phyloP scores from a whole-genome alignment of 2,329 filamentous ascomycete species.

The Ophiostoma ulmi region DNA sequence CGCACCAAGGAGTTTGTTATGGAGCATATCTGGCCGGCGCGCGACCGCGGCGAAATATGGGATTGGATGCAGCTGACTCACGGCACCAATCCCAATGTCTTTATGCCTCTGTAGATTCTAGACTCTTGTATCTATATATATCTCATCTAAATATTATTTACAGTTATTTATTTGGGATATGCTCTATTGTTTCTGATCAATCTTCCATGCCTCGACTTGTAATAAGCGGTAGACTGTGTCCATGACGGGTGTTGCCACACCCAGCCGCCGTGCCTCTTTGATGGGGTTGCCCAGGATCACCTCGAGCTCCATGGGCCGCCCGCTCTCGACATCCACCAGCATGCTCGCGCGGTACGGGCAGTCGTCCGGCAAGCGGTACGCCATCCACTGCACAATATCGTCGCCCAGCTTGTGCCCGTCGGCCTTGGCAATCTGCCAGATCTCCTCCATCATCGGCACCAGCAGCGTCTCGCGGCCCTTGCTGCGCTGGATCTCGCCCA shows the following conservation, averaged over 20 bases:
- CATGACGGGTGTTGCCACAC: constrained; percentile 60
- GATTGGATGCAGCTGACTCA: constrained; percentile 27
- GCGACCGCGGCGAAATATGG: constrained; percentile 25
- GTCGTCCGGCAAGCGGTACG: constrained; percentile 32
- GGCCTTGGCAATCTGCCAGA: constrained; percentile 34
- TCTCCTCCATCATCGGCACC: constrained; percentile 35
- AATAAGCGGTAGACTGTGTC: constrained; percentile 63
- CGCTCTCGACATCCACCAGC: constrained; percentile 64
- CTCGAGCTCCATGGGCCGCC: constrained; percentile 63
- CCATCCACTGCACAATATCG: constrained; percentile 32
- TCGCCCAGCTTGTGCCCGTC: constrained; percentile 31
- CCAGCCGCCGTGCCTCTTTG: constrained; percentile 56
- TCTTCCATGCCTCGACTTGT: constrained; percentile 30
- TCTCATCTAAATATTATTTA: neutral
- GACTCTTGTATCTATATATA: neutral
- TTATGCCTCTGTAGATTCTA: constrained; percentile 22
- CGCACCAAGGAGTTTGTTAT: constrained; percentile 23
- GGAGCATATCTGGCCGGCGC: constrained; percentile 25
- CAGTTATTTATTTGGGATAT: neutral
- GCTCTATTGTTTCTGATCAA: constrained; percentile 1
- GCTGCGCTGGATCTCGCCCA: constrained; percentile 28
- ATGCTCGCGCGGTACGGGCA: constrained; percentile 47
- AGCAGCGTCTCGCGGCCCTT: constrained; percentile 29
- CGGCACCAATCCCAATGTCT: constrained; percentile 5
- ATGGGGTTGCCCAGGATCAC: constrained; percentile 68